Base-by-base conservation (phyloP, 1,139 yeast species). In the Saccharomyces hybrid region DNA sequence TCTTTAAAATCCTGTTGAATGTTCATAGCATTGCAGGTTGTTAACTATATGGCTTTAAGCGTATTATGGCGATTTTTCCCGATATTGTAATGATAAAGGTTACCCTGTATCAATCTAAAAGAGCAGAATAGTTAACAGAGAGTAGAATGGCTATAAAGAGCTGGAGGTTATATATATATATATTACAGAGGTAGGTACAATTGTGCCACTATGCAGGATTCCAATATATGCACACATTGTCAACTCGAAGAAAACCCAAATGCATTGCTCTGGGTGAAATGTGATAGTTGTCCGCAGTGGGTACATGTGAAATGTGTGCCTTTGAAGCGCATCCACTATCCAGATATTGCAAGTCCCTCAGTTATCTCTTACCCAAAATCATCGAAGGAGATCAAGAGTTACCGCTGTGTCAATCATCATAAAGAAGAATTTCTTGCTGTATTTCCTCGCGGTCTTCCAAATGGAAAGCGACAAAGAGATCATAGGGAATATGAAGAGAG, bases 201-300 rank as follows among this genome's bases (percentile, higher is more conserved):
- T 31, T 31, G 34, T 31, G 6, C 34, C 34, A 31, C 34, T 12
- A 31, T 38, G 44, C 44, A 38, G 21, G 44, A 38, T 38, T 4
- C 47, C 53, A 55, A 56, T 47, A 34, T 44, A 9, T 56, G 59
- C 47, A 50, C 27, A 7, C 50, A 52, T 38, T 56, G 59, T 34
- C 50, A 38, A 11, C 11, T 38, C 8, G 48, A 41, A n/a, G 50
- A 42, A 12, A 55, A 53, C n/a, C 52, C 56, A 6, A 51, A 42
- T 8, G 47, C 50, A 26, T 38, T 29, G 24, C 51, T 61, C 2
- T 62, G 65, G 65, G 63, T 62, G 12, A 63, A 60, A 44, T 62
- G 65, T 47, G 62, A 59, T 29, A 21, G 49, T 16, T 62, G 65
- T 48, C 60, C 60, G 19, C 60, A 57, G 47, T 62, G 65, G 65